These are phyloP conservation scores for Solanum chacoense DNA, from an alignment of 305 asterid genomes.

Conservation along the genomic window DNA sequence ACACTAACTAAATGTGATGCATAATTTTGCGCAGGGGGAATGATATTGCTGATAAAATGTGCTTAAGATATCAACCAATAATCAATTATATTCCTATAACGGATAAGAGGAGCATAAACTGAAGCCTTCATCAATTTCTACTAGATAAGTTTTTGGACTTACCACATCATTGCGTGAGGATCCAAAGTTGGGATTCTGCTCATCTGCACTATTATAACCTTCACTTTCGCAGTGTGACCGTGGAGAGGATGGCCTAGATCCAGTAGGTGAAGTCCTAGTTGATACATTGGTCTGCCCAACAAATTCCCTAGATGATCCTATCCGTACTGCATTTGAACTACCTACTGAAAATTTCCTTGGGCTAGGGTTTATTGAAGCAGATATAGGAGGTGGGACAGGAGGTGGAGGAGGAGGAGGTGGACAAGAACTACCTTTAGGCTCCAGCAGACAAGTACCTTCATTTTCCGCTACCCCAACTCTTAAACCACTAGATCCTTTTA, in stretches of 20 bases:
- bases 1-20: not conserved
- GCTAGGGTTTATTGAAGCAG: slow-evolving; percentile 31
- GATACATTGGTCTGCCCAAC: slow-evolving; percentile 61
- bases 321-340: slow-evolving; percentile 37
- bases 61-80: not conserved
- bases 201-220: slow-evolving; percentile 97
- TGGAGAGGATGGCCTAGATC: slow-evolving; percentile 91
- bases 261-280: slow-evolving; percentile 71
- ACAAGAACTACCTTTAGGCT: slow-evolving; percentile 44
- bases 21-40: not conserved
- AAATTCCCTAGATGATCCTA: slow-evolving; percentile 63
- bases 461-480: slow-evolving; percentile 34
- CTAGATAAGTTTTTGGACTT: slow-evolving; percentile 19
- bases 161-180: slow-evolving; percentile 79
- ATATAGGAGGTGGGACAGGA: slow-evolving; percentile 90
- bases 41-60: not conserved
- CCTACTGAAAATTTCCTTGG: slow-evolving; percentile 40
- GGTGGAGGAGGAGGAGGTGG: slow-evolving; percentile 53
- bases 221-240: slow-evolving; percentile 85
- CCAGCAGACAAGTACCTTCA: slow-evolving; percentile 42
- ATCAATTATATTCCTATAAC: not conserved
- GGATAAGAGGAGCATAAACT: not conserved
- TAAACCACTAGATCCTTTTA: slow-evolving; percentile 33
- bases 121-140: not conserved
- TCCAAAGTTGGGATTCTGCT: slow-evolving; percentile 61